Percentiles rank a stretch among this genome's conserved stretches.
phyloP scores from a whole-genome alignment of 225 moss, liverwort and hornwort species.

The Polytrichum commune region DNA sequence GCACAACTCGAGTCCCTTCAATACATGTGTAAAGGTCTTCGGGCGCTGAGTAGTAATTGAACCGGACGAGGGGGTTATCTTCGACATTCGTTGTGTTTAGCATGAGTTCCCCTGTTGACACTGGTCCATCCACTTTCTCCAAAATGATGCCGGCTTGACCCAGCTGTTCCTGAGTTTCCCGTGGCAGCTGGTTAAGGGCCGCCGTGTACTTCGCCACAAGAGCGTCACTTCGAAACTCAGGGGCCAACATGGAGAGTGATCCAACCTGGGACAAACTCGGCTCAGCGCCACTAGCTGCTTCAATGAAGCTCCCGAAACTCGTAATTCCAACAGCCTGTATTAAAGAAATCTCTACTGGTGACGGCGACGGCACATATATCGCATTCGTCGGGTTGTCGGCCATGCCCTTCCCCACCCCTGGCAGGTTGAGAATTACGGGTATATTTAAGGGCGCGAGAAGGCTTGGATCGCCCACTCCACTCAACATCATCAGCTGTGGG shows the following conservation, averaged over 20 bases:
- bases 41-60: slow-evolving; percentile 55
- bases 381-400: slow-evolving; percentile 67
- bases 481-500: slow-evolving; percentile 73
- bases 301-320: slow-evolving; percentile 59
- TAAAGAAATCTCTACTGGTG: slow-evolving; percentile 55
- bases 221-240: slow-evolving; percentile 51
- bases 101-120: slow-evolving; percentile 50
- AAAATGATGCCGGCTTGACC: slow-evolving; percentile 62
- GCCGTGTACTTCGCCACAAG: slow-evolving; percentile 31
- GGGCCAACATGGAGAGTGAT: slow-evolving; percentile 50
- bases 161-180: slow-evolving; percentile 16
- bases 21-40: slow-evolving; percentile 57
- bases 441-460: slow-evolving; percentile 44
- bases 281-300: slow-evolving; percentile 48
- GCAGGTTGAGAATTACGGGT: slow-evolving; percentile 49
- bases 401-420: slow-evolving; percentile 64
- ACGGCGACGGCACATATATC: slow-evolving; percentile 58
- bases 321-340: slow-evolving; percentile 61
- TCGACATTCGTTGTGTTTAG: slow-evolving; percentile 43
- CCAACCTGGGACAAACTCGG: slow-evolving; percentile 37
- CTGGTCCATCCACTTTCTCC: slow-evolving; percentile 58
- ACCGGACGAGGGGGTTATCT: slow-evolving; percentile 51
- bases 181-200: slow-evolving; percentile 28
- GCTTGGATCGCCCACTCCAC: slow-evolving; percentile 61
- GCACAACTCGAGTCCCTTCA: slow-evolving; percentile 59